phyloP scores from a whole-genome alignment of 495 filamentous ascomycete genomes.

The Glarea lozoyensis region DNA sequence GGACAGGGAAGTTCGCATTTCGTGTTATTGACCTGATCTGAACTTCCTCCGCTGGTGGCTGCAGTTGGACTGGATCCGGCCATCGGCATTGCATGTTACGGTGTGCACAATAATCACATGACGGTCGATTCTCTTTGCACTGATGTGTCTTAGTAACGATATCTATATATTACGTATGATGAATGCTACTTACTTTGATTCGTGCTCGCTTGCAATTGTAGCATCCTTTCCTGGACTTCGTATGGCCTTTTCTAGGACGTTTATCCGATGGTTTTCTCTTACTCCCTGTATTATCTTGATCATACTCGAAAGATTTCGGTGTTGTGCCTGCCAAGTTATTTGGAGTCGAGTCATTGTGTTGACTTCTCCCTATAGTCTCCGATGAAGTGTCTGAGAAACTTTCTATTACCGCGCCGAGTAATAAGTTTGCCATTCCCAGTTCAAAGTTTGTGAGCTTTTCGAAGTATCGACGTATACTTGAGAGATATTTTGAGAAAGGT shows the following conservation, averaged over 20 bases:
- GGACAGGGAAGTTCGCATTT: constrained; percentile 3
- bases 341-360: background rate
- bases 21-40: constrained; percentile 3
- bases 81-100: constrained; percentile 50
- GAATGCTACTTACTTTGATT: constrained; percentile 40
- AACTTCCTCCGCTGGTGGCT: constrained; percentile 16
- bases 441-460: too few species aligned
- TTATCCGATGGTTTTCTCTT: constrained; percentile 2
- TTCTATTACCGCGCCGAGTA: too few species aligned
- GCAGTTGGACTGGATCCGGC: constrained; percentile 36
- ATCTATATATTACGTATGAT: background rate
- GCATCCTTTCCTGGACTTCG: constrained; percentile 54
- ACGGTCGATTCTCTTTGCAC: constrained; percentile 51
- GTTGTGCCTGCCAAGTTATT: background rate
- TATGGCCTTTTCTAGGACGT: constrained; percentile 39
- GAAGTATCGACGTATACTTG: background rate
- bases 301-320: background rate
- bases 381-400: background rate
- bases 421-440: background rate
- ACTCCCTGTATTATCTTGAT: background rate
- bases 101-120: constrained; percentile 50
- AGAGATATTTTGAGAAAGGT: background rate
- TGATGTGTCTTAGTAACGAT: constrained; percentile 13
- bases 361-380: background rate
- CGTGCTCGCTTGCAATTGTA: constrained; percentile 54